Conservation (phyloP, 2,329 filamentous ascomycete species). For the Coniella vitis region DNA sequence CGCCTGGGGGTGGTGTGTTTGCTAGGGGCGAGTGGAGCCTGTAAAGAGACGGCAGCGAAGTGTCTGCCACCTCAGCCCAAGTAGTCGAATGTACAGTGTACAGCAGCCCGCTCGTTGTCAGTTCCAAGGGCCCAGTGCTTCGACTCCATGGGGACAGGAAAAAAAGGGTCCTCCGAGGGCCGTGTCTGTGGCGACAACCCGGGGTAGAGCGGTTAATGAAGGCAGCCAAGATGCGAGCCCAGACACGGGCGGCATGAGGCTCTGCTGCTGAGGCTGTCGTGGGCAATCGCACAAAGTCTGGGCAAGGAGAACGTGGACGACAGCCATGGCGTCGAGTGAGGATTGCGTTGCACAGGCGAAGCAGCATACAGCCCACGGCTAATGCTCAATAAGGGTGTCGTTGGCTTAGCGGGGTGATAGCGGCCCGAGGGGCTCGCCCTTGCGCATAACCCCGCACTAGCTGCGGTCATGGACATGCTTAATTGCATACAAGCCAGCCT, state of each 20-base stretch:
- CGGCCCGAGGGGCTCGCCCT: neutral
- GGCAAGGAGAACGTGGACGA: too few species aligned
- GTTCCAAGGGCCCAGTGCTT: neutral
- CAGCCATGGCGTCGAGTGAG: neutral
- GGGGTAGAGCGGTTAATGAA: neutral
- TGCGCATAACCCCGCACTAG: neutral
- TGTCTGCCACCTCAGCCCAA: neutral
- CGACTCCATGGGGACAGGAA: neutral
- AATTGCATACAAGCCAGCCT: neutral
- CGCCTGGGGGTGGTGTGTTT: neutral
- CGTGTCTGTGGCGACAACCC: neutral
- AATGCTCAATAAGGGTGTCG: neutral
- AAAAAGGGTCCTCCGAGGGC: neutral
- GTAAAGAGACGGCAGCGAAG: neutral
- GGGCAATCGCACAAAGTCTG: neutral
- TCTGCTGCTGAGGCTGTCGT: neutral
- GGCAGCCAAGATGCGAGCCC: neutral
- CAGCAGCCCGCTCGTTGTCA: neutral
- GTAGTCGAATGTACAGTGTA: neutral
- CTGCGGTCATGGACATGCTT: neutral
- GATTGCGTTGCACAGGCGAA: too few species aligned
- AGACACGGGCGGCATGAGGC: neutral
- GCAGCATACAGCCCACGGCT: neutral
- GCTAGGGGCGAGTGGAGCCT: neutral
- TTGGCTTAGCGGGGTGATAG: slow-evolving; percentile 5